These are phyloP conservation scores for Thuja plicata DNA, from an alignment of 83 land plant genomes.

Conservation along the genomic window DNA sequence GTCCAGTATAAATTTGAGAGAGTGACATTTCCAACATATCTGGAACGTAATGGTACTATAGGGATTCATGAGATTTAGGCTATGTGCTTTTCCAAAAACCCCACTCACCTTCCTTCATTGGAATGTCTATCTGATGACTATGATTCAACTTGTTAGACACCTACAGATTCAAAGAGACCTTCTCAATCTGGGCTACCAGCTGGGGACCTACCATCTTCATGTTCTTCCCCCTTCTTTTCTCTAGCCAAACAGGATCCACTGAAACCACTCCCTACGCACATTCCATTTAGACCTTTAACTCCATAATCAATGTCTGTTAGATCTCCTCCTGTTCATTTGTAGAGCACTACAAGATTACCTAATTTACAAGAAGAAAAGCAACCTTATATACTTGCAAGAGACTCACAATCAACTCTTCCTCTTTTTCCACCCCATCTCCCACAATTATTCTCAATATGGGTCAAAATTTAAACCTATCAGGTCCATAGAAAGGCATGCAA, in stretches of 20 bases:
- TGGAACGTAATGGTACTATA: not conserved
- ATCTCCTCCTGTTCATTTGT: not conserved
- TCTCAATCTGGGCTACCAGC: not conserved
- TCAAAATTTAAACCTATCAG: not conserved
- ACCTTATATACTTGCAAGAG: not conserved
- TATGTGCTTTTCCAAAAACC: slow-evolving; percentile 5
- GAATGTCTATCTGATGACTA: slow-evolving; percentile 6
- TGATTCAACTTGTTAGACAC: slow-evolving; percentile 16
- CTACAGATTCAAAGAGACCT: slow-evolving; percentile 3
- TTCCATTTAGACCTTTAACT: not conserved
- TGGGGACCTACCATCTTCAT: slow-evolving; percentile 14
- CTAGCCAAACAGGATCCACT: not conserved
- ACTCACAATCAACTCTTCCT: not conserved
- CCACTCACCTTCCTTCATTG: not conserved
- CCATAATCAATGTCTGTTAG: not conserved
- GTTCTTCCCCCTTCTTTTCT: not conserved
- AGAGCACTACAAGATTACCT: not conserved
- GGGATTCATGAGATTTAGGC: not conserved
- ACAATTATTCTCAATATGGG: not conserved
- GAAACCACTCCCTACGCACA: not conserved
- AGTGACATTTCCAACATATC: not conserved
- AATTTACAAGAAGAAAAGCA: not conserved
- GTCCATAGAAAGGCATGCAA: not conserved
- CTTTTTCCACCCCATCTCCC: slow-evolving; percentile 11
- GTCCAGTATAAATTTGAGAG: not conserved